A percentile compares a stretch with the other conserved stretches of the same genome.
Evolutionary conservation across 768 basidiomycete species (phyloP).

Genomic region (Russula earlei): DNA sequence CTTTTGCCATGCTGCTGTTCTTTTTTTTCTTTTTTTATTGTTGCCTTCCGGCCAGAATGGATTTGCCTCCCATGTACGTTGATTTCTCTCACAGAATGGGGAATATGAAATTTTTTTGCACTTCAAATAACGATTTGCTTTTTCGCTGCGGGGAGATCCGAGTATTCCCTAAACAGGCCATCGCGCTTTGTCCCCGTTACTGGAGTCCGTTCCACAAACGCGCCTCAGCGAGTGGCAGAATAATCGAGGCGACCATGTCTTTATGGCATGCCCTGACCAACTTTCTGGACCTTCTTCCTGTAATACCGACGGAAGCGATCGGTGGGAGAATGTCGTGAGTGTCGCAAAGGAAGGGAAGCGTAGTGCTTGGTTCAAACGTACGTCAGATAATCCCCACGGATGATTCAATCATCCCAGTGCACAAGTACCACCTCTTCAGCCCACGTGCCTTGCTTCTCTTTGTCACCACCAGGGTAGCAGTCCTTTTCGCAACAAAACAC

Average conservation of each 20-base stretch:
- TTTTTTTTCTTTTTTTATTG: too few relatives aligned
- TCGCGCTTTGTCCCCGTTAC: background rate
- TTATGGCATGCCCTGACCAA: background rate
- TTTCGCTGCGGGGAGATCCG: background rate
- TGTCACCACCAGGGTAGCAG: constrained; percentile 46
- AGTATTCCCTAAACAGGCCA: background rate
- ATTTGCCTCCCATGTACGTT: background rate
- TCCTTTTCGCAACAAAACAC: constrained; percentile 82
- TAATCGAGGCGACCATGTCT: background rate
- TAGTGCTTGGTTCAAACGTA: background rate
- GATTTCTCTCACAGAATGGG: background rate
- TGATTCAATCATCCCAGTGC: constrained; percentile 58
- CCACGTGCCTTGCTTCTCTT: constrained; percentile 42
- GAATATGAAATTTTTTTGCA: background rate
- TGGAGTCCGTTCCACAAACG: background rate
- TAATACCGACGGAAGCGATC: background rate
- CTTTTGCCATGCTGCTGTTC: background rate
- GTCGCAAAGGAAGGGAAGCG: background rate
- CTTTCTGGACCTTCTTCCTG: background rate
- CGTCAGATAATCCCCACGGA: background rate
- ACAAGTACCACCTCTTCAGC: constrained; percentile 66
- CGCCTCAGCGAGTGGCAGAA: background rate
- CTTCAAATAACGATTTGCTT: background rate
- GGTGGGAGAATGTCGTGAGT: background rate
- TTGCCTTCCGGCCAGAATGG: background rate